These are phyloP conservation scores for Ustilaginoidea virens DNA, from an alignment of 2,329 filamentous ascomycete species.

Conservation along the genomic window DNA sequence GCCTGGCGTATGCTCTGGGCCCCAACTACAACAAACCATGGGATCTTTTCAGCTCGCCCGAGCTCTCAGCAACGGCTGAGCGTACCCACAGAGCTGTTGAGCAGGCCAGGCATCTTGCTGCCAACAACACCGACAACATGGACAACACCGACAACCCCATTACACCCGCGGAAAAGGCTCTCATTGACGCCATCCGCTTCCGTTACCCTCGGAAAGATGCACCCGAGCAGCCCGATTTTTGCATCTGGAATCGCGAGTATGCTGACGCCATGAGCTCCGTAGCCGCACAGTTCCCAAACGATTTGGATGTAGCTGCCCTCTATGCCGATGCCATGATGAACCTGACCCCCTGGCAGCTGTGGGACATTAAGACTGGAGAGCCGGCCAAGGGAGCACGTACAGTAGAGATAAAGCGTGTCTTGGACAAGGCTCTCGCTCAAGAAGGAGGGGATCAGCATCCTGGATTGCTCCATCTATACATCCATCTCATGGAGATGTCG, in stretches of 20 bases:
- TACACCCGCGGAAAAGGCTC: constrained; percentile 35
- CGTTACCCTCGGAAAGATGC: constrained; percentile 40
- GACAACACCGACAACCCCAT: no score
- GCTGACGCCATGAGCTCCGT: constrained; percentile 24
- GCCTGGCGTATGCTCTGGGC: constrained; percentile 53
- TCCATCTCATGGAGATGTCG: constrained; percentile 69
- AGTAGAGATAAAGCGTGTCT: constrained; percentile 16
- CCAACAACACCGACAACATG: no score
- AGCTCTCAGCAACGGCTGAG: constrained; percentile 34
- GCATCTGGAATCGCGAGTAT: constrained; percentile 19
- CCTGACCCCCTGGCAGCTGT: constrained; percentile 29
- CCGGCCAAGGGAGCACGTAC: constrained; percentile 17
- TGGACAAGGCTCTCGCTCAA: constrained; percentile 32
- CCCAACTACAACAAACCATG: constrained; percentile 70
- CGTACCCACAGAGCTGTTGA: constrained; percentile 16
- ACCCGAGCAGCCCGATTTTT: constrained; percentile 29
- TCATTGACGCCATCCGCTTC: constrained; percentile 45
- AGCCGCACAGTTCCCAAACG: constrained; percentile 20
- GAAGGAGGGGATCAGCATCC: constrained; percentile 36
- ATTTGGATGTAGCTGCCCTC: constrained; percentile 21
- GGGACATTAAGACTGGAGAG: constrained; percentile 21
- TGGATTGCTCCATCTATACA: constrained; percentile 59
- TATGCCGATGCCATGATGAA: constrained; percentile 32
- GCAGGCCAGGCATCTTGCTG: constrained; percentile 10
- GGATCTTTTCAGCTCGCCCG: constrained; percentile 50